Base-by-base conservation (phyloP, 106 monocot genomes). In the Allium cepa region DNA sequence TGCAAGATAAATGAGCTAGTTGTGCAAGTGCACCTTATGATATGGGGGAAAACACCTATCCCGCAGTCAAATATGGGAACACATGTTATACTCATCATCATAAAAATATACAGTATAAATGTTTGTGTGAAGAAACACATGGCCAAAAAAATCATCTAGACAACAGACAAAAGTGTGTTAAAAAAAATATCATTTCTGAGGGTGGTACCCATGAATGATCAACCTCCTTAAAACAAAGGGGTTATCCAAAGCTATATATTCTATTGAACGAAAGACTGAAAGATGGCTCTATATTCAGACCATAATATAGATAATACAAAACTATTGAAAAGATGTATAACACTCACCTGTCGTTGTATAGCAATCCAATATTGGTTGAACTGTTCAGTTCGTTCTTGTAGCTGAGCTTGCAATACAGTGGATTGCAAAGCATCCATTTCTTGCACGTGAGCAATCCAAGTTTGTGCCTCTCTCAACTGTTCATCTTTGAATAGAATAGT, bases 341-440 rank as follows among this genome's bases (percentile, higher is more conserved):
- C 26, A 52, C 26, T 52, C 71, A 92, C 97, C 89, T 99, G 97
- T 50, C 77, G 74, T 36, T 90, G 88, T 17, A 85, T 72, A 64
- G 69, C 77, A 64, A 82, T 60, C 76, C 82, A 99, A 78, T 79
- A 99, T 66, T 92, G 97, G 50, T 87, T 89, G 55, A 99, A 99
- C 50, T 99, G 97, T 57, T 99, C 97, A 56, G 77, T 83, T 2
- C 84, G 88, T 46, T 99, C 90, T 62, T 85, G 79, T 26, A 99
- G 49, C 71, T 92, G 88, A 68, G 84, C 80, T 85, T 99, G 97
- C 50, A 99, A 67, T 15, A 79, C 79, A 56, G 90, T 76, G 27
- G 79, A 82, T 50, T 96, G 91, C 53, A 92, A 62, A 66, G 84
- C 89, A 77, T 92, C 92, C 82, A 90, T 76, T 77, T 93, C 93